Evolutionary conservation across 2,329 filamentous ascomycete species (phyloP), one percentile per base, ranked within the genome.

Genomic region (Botrytis porri): DNA sequence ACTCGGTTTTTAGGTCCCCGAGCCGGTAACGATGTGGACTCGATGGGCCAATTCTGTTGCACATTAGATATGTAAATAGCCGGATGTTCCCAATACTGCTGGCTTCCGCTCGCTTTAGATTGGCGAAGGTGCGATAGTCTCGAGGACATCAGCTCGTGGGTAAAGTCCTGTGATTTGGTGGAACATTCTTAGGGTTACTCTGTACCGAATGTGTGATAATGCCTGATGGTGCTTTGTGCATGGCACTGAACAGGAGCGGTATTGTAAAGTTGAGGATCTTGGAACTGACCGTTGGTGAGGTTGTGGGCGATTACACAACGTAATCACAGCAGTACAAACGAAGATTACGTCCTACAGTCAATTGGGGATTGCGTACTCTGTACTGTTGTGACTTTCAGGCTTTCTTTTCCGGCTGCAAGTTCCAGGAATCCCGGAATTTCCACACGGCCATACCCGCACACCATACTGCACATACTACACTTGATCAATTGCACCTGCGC

Each of bases 1-100:
- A 72, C 63, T 72, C 70, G 70, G 70, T 37, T 69, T 72, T 69
- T 25, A 72, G 70, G 70, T 72, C 70, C 70, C 70, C 70, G 70
- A 72, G 54, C 70, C 51, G 70, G 70, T 72, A 72, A 72, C 70
- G 61, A 69, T 51, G 39, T 25, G 51, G 70, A 72, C 63, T 72
- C 63, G 70, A 72, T 45, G 39, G n/a, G 63, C 59, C 10, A 67
- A 67, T 67, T 22, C 51, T 69, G 70, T 72, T 67, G 70, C 54
- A 72, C 70, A n/a, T n/a, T 61, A 43, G 25, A 60, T 48, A 72
- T 72, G 70, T 69, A 72, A 39, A 72, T 25, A 72, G 63, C 70
- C 70, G 70, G 25, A 69, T 69, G 63, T 61, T 37, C 70, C 51
- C 70, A 72, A 69, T 72, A 69, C 63, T 72, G 70, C 59, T 72